Conservation (phyloP, 2,329 filamentous ascomycete species). For the Ophiostoma sp. region DNA sequence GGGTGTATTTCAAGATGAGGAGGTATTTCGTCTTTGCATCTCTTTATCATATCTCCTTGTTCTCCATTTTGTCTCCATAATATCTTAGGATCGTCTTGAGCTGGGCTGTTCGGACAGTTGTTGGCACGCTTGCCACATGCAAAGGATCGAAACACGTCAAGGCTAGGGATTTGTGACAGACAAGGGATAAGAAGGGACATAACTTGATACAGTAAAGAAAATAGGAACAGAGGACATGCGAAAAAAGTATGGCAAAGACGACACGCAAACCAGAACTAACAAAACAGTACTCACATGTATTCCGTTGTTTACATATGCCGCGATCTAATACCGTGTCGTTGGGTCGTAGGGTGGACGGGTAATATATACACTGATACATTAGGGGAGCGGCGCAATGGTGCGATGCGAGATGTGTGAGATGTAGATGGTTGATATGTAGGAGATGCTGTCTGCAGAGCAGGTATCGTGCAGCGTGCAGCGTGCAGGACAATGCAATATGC, state of each 20-base stretch:
- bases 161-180: no score
- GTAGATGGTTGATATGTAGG: background rate
- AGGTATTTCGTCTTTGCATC: background rate
- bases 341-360: conserved; percentile 12
- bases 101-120: background rate
- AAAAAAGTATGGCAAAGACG: no score
- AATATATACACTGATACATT: conserved; percentile 13
- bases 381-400: background rate
- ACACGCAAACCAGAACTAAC: background rate
- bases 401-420: conserved; percentile 6
- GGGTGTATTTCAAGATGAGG: background rate
- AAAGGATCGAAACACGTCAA: background rate
- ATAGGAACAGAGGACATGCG: background rate
- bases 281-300: background rate
- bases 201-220: background rate
- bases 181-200: no score
- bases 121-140: background rate
- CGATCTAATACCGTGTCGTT: background rate
- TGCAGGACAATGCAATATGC: background rate
- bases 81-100: background rate
- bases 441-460: background rate
- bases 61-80: background rate
- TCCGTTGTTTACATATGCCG: background rate
- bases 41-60: background rate
- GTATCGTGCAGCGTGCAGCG: background rate